Evolutionary conservation across 164 flowering plant species (phyloP).

Genomic region (Stephania yunnanensis): DNA sequence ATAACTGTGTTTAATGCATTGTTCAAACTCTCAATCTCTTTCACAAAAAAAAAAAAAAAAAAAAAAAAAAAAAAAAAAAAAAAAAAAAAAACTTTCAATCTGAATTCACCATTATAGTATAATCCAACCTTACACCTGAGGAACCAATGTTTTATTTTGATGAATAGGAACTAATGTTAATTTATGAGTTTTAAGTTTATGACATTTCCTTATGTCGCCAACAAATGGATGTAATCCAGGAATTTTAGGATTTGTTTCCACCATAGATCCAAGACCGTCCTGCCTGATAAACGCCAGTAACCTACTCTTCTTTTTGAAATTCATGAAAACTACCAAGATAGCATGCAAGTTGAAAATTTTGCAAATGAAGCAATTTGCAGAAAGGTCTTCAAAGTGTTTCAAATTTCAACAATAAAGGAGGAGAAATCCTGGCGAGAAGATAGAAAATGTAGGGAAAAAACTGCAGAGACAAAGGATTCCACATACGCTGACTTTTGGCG

Average conservation of each 20-base stretch:
- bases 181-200: neutral
- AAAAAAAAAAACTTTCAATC: neutral
- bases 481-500: constrained; percentile 63
- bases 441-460: neutral
- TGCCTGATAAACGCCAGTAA: neutral
- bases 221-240: neutral
- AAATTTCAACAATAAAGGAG: neutral
- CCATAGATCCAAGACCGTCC: neutral
- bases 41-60: neutral
- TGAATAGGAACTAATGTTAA: neutral
- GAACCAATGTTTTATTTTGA: neutral
- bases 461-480: neutral
- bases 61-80: neutral
- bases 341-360: neutral
- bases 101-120: neutral
- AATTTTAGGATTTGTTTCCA: neutral
- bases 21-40: neutral
- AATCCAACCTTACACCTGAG: neutral
- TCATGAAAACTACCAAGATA: neutral
- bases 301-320: too few relatives aligned
- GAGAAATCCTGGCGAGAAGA: neutral
- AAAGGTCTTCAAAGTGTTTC: neutral
- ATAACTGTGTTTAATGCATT: neutral
- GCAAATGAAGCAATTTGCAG: neutral
- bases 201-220: neutral